Percentiles rank a stretch among this genome's conserved stretches.
phyloP scores from a whole-genome alignment of 2,329 filamentous ascomycete species.

The Grosmannia huntii region DNA sequence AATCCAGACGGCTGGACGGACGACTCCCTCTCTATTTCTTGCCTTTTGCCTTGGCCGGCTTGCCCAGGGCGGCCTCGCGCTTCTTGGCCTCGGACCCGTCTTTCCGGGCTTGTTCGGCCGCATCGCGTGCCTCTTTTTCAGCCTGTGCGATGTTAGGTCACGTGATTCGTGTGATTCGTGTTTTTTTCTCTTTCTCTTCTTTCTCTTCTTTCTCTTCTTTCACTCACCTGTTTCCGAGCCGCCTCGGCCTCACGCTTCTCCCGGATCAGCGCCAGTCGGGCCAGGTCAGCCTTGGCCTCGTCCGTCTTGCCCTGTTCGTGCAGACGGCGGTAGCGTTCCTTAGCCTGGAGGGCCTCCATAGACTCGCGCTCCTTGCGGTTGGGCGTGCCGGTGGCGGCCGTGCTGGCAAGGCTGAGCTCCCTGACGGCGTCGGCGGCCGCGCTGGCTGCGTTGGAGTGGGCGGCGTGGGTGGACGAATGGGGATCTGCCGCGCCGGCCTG shows the following conservation, averaged over 20 bases:
- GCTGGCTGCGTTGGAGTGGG: slow-evolving; percentile 22
- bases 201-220: too few species aligned
- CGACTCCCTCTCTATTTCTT: slow-evolving; percentile 25
- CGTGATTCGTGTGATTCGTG: slow-evolving; percentile 25
- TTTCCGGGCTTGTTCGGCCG: slow-evolving; percentile 32
- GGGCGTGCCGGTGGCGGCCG: slow-evolving; percentile 11
- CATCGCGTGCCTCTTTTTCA: slow-evolving; percentile 45
- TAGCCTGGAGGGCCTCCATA: slow-evolving; percentile 72
- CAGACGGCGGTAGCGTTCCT: slow-evolving; percentile 81
- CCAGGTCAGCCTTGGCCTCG: slow-evolving; percentile 80
- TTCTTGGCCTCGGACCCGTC: slow-evolving; percentile 42
- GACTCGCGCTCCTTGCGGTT: slow-evolving; percentile 55
- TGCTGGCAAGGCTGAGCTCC: slow-evolving; percentile 32
- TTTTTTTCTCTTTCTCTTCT: too few species aligned
- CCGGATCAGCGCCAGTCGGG: slow-evolving; percentile 65
- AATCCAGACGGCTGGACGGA: too few species aligned
- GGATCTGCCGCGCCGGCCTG: not conserved
- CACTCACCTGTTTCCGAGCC: slow-evolving; percentile 57
- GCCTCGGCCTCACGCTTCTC: slow-evolving; percentile 80
- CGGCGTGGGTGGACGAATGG: not conserved
- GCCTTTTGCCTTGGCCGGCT: slow-evolving; percentile 29
- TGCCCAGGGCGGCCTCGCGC: slow-evolving; percentile 37
- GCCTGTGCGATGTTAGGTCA: slow-evolving; percentile 28
- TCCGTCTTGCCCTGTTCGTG: slow-evolving; percentile 95
- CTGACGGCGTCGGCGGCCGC: slow-evolving; percentile 42